Evolutionary conservation across 768 basidiomycete genomes (phyloP).

Genomic region (Suillus discolor): DNA sequence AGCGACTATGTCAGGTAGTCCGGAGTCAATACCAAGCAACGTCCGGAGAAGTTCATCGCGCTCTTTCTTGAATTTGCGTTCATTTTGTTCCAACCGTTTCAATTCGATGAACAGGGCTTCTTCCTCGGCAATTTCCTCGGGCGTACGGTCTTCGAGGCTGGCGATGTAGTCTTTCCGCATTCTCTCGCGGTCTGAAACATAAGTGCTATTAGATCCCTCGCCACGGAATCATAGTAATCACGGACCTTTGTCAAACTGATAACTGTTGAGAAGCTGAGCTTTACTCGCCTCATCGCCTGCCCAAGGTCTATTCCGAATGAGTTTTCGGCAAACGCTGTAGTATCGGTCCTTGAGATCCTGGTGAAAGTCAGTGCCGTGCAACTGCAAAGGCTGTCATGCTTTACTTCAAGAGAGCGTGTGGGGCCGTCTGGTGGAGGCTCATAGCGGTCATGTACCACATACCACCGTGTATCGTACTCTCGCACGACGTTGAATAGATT

Average conservation of each 20-base stretch:
- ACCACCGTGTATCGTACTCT: slow-evolving; percentile 88
- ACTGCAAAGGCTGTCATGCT: not conserved
- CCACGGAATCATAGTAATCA: not conserved
- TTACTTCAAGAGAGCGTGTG: slow-evolving; percentile 70
- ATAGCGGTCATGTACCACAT: slow-evolving; percentile 89
- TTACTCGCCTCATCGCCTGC: slow-evolving; percentile 78
- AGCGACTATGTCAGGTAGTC: slow-evolving; percentile 68
- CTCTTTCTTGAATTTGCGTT: slow-evolving; percentile 84
- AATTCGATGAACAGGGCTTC: slow-evolving; percentile 93
- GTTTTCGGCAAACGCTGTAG: slow-evolving; percentile 86
- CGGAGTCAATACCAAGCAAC: slow-evolving; percentile 85
- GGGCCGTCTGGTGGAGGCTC: slow-evolving; percentile 62
- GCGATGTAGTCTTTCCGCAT: slow-evolving; percentile 86
- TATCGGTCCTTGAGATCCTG: slow-evolving; percentile 96
- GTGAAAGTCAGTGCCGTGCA: not conserved
- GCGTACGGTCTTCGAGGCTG: slow-evolving; percentile 86
- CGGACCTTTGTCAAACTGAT: slow-evolving; percentile 87
- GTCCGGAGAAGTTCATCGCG: slow-evolving; percentile 85
- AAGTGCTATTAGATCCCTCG: not conserved
- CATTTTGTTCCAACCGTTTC: slow-evolving; percentile 93
- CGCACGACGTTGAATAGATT: slow-evolving; percentile 82
- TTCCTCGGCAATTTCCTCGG: slow-evolving; percentile 91
- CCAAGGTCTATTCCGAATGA: slow-evolving; percentile 85
- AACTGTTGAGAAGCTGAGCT: slow-evolving; percentile 65
- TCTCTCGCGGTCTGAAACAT: slow-evolving; percentile 72